Evolutionary conservation across 2,329 filamentous ascomycete genomes (phyloP).

Genomic region (Verticillium tricorpus): DNA sequence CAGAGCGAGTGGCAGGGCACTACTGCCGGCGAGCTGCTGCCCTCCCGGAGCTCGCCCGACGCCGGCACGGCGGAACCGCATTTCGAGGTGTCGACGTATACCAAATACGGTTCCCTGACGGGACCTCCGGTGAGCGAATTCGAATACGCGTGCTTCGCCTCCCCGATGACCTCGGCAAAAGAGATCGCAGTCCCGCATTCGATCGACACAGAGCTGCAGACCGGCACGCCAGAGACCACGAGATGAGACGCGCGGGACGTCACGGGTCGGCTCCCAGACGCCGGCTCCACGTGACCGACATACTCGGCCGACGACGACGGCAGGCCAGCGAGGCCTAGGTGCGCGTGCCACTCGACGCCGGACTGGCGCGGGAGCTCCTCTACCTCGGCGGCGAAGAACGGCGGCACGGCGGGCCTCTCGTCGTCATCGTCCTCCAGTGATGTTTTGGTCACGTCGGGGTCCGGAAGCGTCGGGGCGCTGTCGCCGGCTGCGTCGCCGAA

Average conservation of each 20-base stretch:
- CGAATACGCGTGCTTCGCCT: conserved; percentile 6
- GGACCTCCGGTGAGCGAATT: neutral
- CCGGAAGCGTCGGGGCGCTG: conserved; percentile 37
- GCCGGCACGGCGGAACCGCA: neutral
- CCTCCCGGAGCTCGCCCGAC: neutral
- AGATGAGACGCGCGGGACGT: conserved; percentile 6
- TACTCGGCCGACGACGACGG: conserved; percentile 9
- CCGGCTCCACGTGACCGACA: neutral
- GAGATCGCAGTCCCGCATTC: neutral
- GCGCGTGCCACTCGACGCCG: conserved; percentile 78
- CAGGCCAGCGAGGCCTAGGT: conserved; percentile 49
- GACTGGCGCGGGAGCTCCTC: conserved; percentile 69
- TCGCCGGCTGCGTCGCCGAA: conserved; percentile 23
- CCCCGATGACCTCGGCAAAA: neutral
- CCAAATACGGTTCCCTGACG: conserved; percentile 21
- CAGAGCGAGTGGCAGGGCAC: conserved; percentile 29
- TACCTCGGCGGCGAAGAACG: conserved; percentile 72
- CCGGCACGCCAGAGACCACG: conserved; percentile 3
- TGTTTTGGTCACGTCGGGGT: conserved; percentile 41
- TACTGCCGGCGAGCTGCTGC: conserved; percentile 9
- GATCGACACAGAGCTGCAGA: conserved; percentile 8
- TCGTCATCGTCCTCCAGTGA: conserved; percentile 20
- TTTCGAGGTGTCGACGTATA: conserved; percentile 22
- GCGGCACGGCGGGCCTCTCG: conserved; percentile 43
- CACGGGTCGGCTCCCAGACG: neutral